Percentiles rank a stretch among this genome's conserved stretches.
Conservation (phyloP, 2,329 filamentous ascomycete genomes). For the Verticillium nonalfalfae region DNA sequence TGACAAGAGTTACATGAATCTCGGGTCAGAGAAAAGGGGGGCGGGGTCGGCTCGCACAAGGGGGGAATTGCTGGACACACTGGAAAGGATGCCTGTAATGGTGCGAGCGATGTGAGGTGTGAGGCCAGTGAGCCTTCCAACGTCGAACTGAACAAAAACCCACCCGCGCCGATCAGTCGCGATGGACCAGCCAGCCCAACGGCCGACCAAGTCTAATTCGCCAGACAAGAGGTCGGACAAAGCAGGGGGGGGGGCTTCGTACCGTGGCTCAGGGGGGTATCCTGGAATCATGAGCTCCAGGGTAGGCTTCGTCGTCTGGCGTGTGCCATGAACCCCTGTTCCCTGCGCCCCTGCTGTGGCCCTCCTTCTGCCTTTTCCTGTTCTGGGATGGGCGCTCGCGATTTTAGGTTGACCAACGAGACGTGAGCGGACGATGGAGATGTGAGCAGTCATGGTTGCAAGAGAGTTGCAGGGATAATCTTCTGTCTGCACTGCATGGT, state of each 20-base stretch:
- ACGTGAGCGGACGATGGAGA: neutral
- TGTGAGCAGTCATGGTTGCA: neutral
- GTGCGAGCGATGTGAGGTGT: neutral
- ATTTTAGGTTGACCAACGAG: constrained; percentile 3
- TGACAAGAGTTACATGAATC: neutral
- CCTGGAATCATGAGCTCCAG: neutral
- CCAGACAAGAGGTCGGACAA: neutral
- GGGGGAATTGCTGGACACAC: neutral
- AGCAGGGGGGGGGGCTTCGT: neutral
- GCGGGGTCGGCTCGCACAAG: neutral
- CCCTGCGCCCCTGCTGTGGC: neutral
- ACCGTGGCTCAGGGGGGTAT: neutral
- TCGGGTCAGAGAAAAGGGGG: neutral
- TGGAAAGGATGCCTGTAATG: neutral
- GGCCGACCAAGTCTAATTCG: neutral
- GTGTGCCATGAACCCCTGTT: neutral
- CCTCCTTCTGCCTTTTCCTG: neutral
- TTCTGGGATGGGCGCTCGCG: neutral
- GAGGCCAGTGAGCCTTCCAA: neutral
- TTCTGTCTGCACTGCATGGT: neutral
- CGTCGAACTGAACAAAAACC: neutral
- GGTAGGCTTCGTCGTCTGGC: neutral
- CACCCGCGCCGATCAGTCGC: neutral
- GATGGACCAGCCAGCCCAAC: too few relatives aligned
- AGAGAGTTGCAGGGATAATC: neutral